Percentiles rank a stretch among this genome's conserved stretches.
These are phyloP conservation scores for Camellia sinensis DNA, from an alignment of 148 eudicot genomes.

Conservation along the genomic window DNA sequence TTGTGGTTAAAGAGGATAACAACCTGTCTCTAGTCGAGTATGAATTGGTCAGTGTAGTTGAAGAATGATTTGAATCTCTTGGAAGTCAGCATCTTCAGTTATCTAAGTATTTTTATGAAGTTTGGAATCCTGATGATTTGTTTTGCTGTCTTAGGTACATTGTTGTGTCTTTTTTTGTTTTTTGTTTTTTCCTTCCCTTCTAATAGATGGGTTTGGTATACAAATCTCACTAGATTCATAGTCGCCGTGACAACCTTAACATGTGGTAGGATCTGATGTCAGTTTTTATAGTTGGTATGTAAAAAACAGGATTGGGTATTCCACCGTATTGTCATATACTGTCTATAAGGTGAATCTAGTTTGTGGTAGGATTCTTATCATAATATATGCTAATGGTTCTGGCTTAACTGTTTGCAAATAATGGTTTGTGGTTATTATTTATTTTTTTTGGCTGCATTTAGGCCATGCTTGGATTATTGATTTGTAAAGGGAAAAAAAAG, in stretches of 20 bases:
- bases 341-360: neutral
- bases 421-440: too few species aligned
- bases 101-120: constrained; percentile 3
- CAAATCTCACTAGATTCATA: constrained; percentile 19
- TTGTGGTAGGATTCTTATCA: neutral
- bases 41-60: constrained; percentile 29
- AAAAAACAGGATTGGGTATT: constrained; percentile 16
- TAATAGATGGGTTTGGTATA: constrained; percentile 22
- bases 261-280: neutral
- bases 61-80: constrained; percentile 24
- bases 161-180: neutral
- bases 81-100: neutral
- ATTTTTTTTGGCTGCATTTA: too few species aligned
- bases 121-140: constrained; percentile 11
- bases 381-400: neutral
- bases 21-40: constrained; percentile 35
- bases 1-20: constrained; percentile 37
- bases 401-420: neutral
- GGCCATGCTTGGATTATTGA: too few species aligned
- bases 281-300: constrained; percentile 15
- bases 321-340: neutral
- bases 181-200: neutral
- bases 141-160: neutral
- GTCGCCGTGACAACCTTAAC: neutral
- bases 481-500: too few species aligned